A percentile compares a stretch with the other conserved stretches of the same genome.
phyloP scores from a whole-genome alignment of 2,329 filamentous ascomycete species.

The Chrysoporthe puriensis region DNA sequence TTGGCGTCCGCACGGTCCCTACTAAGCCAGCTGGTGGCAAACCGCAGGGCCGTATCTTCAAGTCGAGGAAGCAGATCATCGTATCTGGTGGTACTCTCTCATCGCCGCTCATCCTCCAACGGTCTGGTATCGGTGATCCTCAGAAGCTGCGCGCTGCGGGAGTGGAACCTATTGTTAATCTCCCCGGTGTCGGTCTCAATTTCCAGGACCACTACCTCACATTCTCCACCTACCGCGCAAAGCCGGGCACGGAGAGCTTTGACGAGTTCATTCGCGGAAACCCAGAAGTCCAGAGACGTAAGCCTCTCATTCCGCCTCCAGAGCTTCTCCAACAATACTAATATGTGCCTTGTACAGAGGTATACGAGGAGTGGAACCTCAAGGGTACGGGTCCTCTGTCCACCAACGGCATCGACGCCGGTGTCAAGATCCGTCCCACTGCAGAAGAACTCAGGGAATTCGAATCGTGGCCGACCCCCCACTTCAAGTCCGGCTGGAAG shows the following conservation, averaged over 20 bases:
- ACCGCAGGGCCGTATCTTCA: slow-evolving; percentile 53
- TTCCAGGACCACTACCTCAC: slow-evolving; percentile 79
- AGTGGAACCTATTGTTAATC: slow-evolving; percentile 70
- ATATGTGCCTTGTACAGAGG: slow-evolving; percentile 42
- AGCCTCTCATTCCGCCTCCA: slow-evolving; percentile 26
- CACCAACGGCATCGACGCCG: slow-evolving; percentile 80
- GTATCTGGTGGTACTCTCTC: slow-evolving; percentile 74
- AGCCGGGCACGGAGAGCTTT: slow-evolving; percentile 76
- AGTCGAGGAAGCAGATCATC: slow-evolving; percentile 74
- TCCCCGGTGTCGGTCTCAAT: slow-evolving; percentile 75
- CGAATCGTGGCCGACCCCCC: slow-evolving; percentile 72
- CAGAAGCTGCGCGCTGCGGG: slow-evolving; percentile 71
- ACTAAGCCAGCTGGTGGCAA: slow-evolving; percentile 67
- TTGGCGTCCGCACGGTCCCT: slow-evolving; percentile 70
- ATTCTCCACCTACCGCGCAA: slow-evolving; percentile 72
- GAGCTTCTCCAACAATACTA: slow-evolving; percentile 5
- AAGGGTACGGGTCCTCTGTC: slow-evolving; percentile 79
- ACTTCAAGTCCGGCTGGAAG: slow-evolving; percentile 77
- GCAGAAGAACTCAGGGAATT: slow-evolving; percentile 69
- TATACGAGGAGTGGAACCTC: slow-evolving; percentile 77
- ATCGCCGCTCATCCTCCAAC: slow-evolving; percentile 74
- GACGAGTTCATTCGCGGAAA: slow-evolving; percentile 80
- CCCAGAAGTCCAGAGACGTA: slow-evolving; percentile 69
- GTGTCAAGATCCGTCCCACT: slow-evolving; percentile 76
- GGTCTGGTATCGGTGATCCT: slow-evolving; percentile 73